Conservation (phyloP, 2,329 filamentous ascomycete genomes). For the Capronia coronata region DNA sequence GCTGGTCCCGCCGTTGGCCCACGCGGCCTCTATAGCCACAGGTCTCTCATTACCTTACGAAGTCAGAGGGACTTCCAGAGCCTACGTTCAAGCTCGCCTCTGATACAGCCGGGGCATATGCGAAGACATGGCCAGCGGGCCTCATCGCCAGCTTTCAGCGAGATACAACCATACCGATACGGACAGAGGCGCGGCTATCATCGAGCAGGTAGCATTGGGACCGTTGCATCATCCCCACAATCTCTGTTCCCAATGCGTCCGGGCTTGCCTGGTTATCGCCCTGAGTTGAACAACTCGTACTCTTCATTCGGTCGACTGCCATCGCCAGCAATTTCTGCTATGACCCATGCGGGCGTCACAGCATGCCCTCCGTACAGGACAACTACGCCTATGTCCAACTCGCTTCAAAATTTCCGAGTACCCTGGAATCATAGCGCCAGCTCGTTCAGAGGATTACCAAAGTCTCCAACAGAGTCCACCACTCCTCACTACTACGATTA, state of each 20-base stretch:
- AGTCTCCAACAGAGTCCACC: conserved; percentile 26
- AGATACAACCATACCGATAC: conserved; percentile 13
- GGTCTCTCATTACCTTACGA: conserved; percentile 27
- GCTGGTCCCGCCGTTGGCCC: conserved; percentile 3
- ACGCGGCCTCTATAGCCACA: conserved; percentile 22
- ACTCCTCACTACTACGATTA: conserved; percentile 29
- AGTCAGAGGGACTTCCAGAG: conserved; percentile 21
- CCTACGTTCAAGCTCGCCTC: conserved; percentile 22
- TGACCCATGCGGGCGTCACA: neutral
- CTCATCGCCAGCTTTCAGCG: conserved; percentile 23
- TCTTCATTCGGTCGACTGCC: conserved; percentile 23
- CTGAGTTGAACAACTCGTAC: conserved; percentile 23
- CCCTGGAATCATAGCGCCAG: conserved; percentile 14
- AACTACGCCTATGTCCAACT: conserved; percentile 21
- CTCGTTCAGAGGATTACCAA: conserved; percentile 16
- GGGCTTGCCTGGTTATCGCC: conserved; percentile 16
- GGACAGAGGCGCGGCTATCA: conserved; percentile 11
- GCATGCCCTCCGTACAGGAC: conserved; percentile 11
- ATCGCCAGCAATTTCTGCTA: conserved; percentile 20
- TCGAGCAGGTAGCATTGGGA: conserved; percentile 18
- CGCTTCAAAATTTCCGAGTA: conserved; percentile 18
- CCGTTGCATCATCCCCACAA: conserved; percentile 25
- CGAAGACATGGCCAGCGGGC: conserved; percentile 9
- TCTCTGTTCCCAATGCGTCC: conserved; percentile 9
- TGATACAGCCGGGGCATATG: conserved; percentile 6